phyloP scores from a whole-genome alignment of 352 stramenopile genomes.

The Globisporangium megalacanthum region DNA sequence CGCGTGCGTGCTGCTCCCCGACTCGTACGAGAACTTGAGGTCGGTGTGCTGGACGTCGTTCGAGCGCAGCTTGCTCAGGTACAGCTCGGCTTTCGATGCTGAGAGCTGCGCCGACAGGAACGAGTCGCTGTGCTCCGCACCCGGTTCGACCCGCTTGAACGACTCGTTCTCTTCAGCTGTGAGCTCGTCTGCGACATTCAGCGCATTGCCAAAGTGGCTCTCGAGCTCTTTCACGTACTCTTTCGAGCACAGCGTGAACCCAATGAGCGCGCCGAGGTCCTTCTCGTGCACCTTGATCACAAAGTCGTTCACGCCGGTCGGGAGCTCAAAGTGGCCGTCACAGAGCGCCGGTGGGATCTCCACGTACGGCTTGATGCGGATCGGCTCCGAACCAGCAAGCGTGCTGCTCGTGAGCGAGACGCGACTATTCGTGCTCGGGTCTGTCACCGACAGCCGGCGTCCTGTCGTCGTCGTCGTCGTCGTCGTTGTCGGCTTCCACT shows the following conservation, averaged over 20 bases:
- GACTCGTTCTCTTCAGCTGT: constrained; percentile 1
- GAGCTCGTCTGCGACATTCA: constrained; percentile 54
- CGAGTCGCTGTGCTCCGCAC: constrained; percentile 6
- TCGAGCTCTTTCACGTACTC: constrained; percentile 71
- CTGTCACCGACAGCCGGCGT: constrained; percentile 25
- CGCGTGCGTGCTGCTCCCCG: constrained; percentile 39
- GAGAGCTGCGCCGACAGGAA: constrained; percentile 12
- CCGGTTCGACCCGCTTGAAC: background rate
- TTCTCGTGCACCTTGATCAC: constrained; percentile 80
- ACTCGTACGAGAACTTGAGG: constrained; percentile 71
- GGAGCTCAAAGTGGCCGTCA: constrained; percentile 72
- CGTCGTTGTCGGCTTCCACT: constrained; percentile 27
- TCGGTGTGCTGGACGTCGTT: constrained; percentile 72
- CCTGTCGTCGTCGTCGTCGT: constrained; percentile 25
- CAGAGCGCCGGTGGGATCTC: constrained; percentile 36
- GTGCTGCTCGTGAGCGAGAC: constrained; percentile 16
- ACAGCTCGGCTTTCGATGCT: constrained; percentile 39
- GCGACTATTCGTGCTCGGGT: constrained; percentile 31
- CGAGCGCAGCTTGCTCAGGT: constrained; percentile 64
- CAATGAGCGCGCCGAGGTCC: constrained; percentile 77
- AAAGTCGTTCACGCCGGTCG: constrained; percentile 63
- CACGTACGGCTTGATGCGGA: constrained; percentile 48
- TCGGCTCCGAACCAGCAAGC: constrained; percentile 27
- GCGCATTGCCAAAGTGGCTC: constrained; percentile 41
- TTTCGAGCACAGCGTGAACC: constrained; percentile 69